These are phyloP conservation scores for Cryptomeria japonica DNA, from an alignment of 75 land plant genomes.

Conservation along the genomic window DNA sequence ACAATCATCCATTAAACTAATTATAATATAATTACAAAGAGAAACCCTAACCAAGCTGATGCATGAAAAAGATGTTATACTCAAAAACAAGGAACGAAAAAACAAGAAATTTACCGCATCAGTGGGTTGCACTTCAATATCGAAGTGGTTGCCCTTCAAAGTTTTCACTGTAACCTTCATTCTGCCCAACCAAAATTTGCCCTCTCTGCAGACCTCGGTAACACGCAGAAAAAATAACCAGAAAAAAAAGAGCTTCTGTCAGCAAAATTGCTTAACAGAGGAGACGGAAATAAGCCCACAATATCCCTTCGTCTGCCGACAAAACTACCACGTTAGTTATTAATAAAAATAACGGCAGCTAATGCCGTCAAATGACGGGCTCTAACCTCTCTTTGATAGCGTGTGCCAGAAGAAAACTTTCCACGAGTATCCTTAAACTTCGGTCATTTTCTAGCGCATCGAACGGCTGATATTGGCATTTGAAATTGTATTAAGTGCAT, in stretches of 20 bases:
- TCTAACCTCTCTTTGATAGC: neutral
- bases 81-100: neutral
- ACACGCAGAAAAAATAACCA: neutral
- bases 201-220: neutral
- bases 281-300: neutral
- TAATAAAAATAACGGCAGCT: neutral
- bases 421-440: neutral
- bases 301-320: neutral
- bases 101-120: constrained; percentile 46
- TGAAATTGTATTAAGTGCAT: neutral
- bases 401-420: neutral
- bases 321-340: neutral
- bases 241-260: neutral
- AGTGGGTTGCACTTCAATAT: constrained; percentile 75
- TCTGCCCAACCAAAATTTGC: neutral
- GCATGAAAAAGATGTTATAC: neutral
- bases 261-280: constrained; percentile 1
- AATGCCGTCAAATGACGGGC: neutral
- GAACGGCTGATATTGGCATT: neutral
- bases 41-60: neutral
- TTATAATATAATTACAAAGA: neutral
- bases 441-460: neutral
- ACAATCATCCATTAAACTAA: neutral
- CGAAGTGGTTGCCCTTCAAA: constrained; percentile 88
- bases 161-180: constrained; percentile 96